Evolutionary conservation across 768 basidiomycete genomes (phyloP).

Genomic region (Pulveroboletus frians): DNA sequence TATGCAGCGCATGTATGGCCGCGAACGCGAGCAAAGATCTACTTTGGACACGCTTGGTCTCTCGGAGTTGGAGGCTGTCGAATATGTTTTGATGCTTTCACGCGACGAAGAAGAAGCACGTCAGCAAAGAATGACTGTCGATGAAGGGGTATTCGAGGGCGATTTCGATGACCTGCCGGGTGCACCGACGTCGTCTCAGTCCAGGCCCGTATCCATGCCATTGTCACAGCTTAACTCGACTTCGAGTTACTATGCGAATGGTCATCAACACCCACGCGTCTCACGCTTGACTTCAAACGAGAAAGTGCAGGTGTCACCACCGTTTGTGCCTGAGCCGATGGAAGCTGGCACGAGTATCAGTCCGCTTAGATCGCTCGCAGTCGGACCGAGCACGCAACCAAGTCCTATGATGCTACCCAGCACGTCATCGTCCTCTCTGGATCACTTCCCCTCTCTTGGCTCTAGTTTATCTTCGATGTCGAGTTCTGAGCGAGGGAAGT

Average conservation of each 20-base stretch:
- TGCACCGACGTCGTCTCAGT: conserved; percentile 15
- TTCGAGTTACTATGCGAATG: conserved; percentile 14
- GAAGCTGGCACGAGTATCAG: conserved; percentile 44
- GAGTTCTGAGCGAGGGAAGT: conserved; percentile 17
- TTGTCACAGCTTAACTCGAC: conserved; percentile 14
- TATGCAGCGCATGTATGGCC: conserved; percentile 35
- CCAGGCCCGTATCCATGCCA: conserved; percentile 5
- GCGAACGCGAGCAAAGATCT: conserved; percentile 53
- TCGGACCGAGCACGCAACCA: conserved; percentile 4
- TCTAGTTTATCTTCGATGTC: conserved; percentile 25
- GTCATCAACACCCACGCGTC: conserved; percentile 28
- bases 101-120: conserved; percentile 56
- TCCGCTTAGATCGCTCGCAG: conserved; percentile 16
- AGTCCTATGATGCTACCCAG: conserved; percentile 7
- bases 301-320: conserved; percentile 55
- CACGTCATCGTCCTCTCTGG: conserved; percentile 22
- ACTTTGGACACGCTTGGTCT: conserved; percentile 62
- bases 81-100: conserved; percentile 81
- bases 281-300: conserved; percentile 34
- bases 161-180: conserved; percentile 32
- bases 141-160: conserved; percentile 55
- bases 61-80: conserved; percentile 67
- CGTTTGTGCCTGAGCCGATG: conserved; percentile 46
- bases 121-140: conserved; percentile 19
- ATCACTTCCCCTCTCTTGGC: conserved; percentile 33